phyloP scores from a whole-genome alignment of 129 eudicot genomes.

The Flaveria linearis region DNA sequence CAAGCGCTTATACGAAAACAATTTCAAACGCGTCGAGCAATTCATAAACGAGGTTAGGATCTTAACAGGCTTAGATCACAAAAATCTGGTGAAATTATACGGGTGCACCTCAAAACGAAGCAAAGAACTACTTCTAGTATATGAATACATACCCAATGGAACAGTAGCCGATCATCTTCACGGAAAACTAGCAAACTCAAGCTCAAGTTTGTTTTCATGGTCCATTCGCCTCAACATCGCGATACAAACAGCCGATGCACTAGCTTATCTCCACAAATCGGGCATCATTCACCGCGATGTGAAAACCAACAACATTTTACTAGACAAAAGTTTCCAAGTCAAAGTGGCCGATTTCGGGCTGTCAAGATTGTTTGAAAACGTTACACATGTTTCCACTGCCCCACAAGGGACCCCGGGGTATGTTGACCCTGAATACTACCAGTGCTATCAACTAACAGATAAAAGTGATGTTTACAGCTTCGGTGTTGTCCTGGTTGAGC shows the following conservation, averaged over 20 bases:
- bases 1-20: constrained; percentile 15
- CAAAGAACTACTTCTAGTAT: constrained; percentile 6
- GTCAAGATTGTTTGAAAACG: constrained; percentile 33
- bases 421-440: constrained; percentile 18
- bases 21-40: not conserved
- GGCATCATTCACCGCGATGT: constrained; percentile 84
- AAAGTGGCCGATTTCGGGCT: constrained; percentile 84
- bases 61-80: not conserved
- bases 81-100: not conserved
- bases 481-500: constrained; percentile 2
- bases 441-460: constrained; percentile 6
- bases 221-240: constrained; percentile 63
- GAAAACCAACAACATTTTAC: constrained; percentile 70
- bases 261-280: constrained; percentile 60
- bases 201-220: constrained; percentile 64
- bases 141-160: constrained; percentile 7
- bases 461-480: constrained; percentile 16
- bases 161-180: constrained; percentile 25
- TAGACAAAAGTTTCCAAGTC: constrained; percentile 63
- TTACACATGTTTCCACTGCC: constrained; percentile 82
- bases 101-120: constrained; percentile 16
- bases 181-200: constrained; percentile 61
- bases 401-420: constrained; percentile 52
- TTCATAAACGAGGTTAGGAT: constrained; percentile 18
- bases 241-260: constrained; percentile 72